Evolutionary conservation across 2,329 filamentous ascomycete species (phyloP), one percentile per base, ranked within the genome.

Genomic region (Calonectria pauciramosa): DNA sequence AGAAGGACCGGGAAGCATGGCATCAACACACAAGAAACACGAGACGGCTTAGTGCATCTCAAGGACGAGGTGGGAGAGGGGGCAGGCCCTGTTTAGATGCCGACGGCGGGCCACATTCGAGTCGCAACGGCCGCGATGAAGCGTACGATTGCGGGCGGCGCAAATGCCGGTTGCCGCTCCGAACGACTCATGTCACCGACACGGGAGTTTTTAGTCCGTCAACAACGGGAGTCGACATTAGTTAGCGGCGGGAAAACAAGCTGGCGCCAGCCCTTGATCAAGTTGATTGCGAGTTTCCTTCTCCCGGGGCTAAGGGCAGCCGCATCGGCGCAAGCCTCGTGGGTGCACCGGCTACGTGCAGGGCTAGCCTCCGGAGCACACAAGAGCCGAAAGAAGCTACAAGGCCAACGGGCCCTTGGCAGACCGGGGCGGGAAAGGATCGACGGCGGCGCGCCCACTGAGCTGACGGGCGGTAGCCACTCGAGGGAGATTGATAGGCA

Each of bases 221-320:
- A 49, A 34, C 65, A 64, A 28, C 64, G 64, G 70, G 34, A 64
- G 54, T 54, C 56, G 23, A 64, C 65, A 64, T 72, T 72, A 65
- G 70, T 68, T 72, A 72, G 70, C 41, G 32, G 65, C 44, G 64
- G 47, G 44, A 41, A n/a, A 52, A n/a, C 28, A 26, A 16, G 54
- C 32, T 30, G 49, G 28, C 30, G 44, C 13, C 34, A 28, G 49
- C 36, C 38, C 38, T 13, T 11, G 16, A 28, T 16, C 56, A 28
- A 23, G 36, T 63, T 9, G 36, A 63, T 41, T 36, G 56, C 14
- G 34, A 38, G 38, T n/a, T 28, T 41, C 26, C 14, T 11, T 18
- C 56, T 41, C 14, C 34, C 34, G 34, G 38, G 56, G 56, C 56
- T 41, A 63, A 63, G 38, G n/a, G 56, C 26, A 63, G 56, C 56